Evolutionary conservation across 2,329 filamentous ascomycete species (phyloP).

Genomic region (Aspergillus luchuensis): DNA sequence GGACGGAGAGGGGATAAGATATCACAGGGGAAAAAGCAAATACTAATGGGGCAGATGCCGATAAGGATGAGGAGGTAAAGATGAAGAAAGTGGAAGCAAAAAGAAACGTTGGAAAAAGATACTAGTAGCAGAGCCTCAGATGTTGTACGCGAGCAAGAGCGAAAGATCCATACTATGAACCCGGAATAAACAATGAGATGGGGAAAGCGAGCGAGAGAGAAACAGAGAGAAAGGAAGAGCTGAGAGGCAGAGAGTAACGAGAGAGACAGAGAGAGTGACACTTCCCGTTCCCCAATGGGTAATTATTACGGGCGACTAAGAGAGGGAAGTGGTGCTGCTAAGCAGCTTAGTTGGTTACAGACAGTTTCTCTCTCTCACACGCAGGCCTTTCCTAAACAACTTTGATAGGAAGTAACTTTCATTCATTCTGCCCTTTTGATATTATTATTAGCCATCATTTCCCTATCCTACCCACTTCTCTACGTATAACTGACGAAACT

Average conservation of each 20-base stretch:
- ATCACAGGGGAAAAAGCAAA: neutral
- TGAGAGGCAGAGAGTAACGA: neutral
- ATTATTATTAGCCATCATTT: neutral
- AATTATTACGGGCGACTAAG: neutral
- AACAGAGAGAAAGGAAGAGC: neutral
- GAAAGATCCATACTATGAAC: neutral
- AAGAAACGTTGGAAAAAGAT: neutral
- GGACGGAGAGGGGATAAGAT: neutral
- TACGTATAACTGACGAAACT: neutral
- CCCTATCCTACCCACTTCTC: too few species aligned
- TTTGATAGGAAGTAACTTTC: too few species aligned
- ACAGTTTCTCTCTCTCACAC: neutral
- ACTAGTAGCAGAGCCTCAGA: neutral
- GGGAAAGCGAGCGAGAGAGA: neutral
- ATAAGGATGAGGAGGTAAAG: neutral
- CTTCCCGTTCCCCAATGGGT: neutral
- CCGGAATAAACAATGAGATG: neutral
- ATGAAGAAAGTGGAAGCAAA: neutral
- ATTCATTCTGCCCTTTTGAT: neutral
- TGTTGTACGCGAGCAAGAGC: constrained; percentile 1
- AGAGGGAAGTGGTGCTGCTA: neutral
- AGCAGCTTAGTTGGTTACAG: neutral
- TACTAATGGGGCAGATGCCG: neutral
- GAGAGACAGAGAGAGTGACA: neutral
- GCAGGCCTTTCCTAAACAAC: neutral